A percentile compares a stretch with the other conserved stretches of the same genome.
These are phyloP conservation scores for Camptophora hylomeconis DNA, from an alignment of 2,329 filamentous ascomycete genomes.

Conservation along the genomic window DNA sequence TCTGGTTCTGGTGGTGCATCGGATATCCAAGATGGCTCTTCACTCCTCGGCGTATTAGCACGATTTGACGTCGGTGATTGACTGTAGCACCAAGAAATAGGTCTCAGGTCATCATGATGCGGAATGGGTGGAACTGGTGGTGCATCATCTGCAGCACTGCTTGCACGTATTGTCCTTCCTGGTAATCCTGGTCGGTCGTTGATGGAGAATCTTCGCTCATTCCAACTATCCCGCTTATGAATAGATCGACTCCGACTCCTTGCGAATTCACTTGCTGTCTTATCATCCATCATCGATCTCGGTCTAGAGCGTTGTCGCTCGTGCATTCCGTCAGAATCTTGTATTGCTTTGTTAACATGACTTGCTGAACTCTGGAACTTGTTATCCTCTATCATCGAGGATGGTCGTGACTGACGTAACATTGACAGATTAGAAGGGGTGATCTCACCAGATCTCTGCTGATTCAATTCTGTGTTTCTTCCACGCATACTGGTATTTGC, in stretches of 20 bases:
- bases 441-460: background rate
- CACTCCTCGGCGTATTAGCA: no score
- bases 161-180: slow-evolving; percentile 11
- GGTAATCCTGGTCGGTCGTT: slow-evolving; percentile 16
- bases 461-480: background rate
- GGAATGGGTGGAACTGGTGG: slow-evolving; percentile 10
- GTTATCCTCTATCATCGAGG: no score
- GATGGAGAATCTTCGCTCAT: slow-evolving; percentile 9
- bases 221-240: slow-evolving; percentile 6
- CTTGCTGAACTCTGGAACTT: slow-evolving; percentile 5
- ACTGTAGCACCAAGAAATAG: no score
- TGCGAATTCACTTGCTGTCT: slow-evolving; percentile 10
- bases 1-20: no score
- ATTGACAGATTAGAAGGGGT: slow-evolving; percentile 1
- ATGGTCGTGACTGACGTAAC: background rate
- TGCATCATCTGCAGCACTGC: slow-evolving; percentile 11
- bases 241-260: slow-evolving; percentile 9
- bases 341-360: no score
- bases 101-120: slow-evolving; percentile 2
- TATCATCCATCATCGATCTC: slow-evolving; percentile 15
- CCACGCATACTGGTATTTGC: slow-evolving; percentile 1
- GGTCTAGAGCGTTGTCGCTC: no score
- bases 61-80: no score
- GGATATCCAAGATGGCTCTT: no score
- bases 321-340: no score